Conservation (phyloP, 148 eudicot genomes). For the Polygonum aviculare region DNA sequence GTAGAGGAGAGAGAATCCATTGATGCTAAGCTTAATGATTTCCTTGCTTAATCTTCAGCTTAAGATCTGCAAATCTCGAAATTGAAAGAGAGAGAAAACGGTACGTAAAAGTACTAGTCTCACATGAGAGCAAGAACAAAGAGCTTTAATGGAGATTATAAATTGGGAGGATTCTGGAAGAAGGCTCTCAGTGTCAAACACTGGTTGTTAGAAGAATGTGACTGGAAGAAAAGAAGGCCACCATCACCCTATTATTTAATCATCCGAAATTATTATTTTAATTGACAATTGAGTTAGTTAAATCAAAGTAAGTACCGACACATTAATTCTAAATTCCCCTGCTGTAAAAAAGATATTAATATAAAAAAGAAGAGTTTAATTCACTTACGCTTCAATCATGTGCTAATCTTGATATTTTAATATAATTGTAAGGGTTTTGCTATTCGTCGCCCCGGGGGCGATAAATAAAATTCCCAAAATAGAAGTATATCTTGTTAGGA, state of each 20-base stretch:
- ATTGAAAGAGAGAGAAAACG: background rate
- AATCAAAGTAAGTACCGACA: constrained; percentile 2
- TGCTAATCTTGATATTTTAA: too few relatives aligned
- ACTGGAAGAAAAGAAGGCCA: background rate
- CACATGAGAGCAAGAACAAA: background rate
- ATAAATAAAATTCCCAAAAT: too few relatives aligned
- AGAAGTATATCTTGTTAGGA: too few relatives aligned
- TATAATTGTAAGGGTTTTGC: too few relatives aligned
- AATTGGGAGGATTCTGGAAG: background rate
- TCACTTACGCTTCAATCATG: background rate
- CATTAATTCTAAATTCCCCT: background rate
- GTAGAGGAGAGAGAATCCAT: constrained; percentile 25
- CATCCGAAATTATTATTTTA: background rate
- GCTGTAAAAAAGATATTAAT: background rate
- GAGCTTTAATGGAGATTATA: background rate
- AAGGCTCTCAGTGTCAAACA: background rate
- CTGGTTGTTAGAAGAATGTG: background rate
- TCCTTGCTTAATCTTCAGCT: background rate
- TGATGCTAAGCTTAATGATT: background rate
- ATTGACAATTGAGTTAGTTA: background rate
- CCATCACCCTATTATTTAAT: background rate
- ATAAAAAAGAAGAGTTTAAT: background rate
- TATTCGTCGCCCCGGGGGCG: too few relatives aligned
- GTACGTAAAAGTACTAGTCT: background rate
- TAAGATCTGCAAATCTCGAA: constrained; percentile 16